Evolutionary conservation across 768 basidiomycete species (phyloP).

Genomic region (Lentinula lateritia): DNA sequence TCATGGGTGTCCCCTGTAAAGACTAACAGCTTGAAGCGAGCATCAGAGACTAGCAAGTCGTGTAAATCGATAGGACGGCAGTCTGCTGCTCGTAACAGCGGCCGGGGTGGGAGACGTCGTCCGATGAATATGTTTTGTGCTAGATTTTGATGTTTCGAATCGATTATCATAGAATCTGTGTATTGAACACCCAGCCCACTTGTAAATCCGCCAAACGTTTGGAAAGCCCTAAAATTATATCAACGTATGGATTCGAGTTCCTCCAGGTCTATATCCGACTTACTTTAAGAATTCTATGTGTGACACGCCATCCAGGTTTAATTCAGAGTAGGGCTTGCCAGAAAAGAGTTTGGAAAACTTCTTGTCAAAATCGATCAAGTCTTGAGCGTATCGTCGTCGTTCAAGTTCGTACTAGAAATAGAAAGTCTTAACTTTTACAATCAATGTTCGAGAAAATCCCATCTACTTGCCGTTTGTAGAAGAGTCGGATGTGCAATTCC

Average conservation of each 20-base stretch:
- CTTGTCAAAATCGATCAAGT: constrained; percentile 68
- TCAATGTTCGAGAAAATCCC: not conserved
- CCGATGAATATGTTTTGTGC: constrained; percentile 42
- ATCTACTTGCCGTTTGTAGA: constrained; percentile 39
- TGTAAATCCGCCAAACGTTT: constrained; percentile 49
- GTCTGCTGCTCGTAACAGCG: constrained; percentile 46
- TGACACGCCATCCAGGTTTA: constrained; percentile 43
- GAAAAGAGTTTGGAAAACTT: constrained; percentile 64
- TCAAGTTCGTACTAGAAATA: constrained; percentile 60
- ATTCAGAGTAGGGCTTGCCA: constrained; percentile 50
- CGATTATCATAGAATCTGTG: constrained; percentile 37
- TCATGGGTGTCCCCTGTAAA: constrained; percentile 43
- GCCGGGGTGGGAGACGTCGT: constrained; percentile 45
- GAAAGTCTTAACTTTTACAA: not conserved
- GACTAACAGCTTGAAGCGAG: constrained; percentile 49
- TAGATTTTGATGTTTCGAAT: constrained; percentile 26
- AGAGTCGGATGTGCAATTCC: constrained; percentile 46
- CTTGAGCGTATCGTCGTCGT: constrained; percentile 61
- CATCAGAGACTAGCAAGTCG: constrained; percentile 45
- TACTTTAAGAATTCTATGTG: constrained; percentile 47
- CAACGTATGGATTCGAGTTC: not conserved
- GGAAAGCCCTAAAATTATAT: constrained; percentile 34
- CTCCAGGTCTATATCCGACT: constrained; percentile 3
- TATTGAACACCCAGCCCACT: constrained; percentile 54
- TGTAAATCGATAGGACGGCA: constrained; percentile 46